Evolutionary conservation across 164 flowering plant genomes (phyloP).

Genomic region (Chimonanthus praecox): DNA sequence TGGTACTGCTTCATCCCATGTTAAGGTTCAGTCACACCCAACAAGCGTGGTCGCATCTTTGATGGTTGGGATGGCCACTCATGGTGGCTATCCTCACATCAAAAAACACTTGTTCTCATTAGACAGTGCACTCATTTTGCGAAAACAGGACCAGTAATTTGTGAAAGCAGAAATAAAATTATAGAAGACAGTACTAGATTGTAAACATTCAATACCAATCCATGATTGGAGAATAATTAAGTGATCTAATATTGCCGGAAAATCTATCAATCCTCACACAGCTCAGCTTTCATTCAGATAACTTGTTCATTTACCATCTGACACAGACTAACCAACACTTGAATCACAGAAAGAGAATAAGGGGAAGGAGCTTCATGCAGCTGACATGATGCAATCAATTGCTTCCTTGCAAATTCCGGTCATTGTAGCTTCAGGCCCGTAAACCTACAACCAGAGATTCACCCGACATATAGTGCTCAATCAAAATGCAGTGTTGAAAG

Average conservation of each 20-base stretch:
- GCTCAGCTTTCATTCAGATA: neutral
- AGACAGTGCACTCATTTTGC: too few species aligned
- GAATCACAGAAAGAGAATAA: neutral
- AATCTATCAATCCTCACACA: neutral
- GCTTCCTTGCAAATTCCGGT: constrained; percentile 96
- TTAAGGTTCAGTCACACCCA: too few species aligned
- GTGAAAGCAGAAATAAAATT: too few species aligned
- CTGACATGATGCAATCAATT: constrained; percentile 73
- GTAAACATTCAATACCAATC: neutral
- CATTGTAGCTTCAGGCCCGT: constrained; percentile 95
- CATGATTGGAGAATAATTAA: neutral
- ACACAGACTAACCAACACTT: neutral
- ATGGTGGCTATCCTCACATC: too few species aligned
- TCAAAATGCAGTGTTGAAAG: neutral
- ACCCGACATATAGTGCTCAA: neutral
- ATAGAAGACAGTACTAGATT: neutral
- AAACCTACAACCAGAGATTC: constrained; percentile 47
- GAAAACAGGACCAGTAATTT: too few species aligned
- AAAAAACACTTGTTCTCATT: too few species aligned
- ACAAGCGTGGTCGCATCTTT: too few species aligned
- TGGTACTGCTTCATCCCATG: too few species aligned
- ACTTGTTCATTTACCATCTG: neutral
- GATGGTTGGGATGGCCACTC: too few species aligned
- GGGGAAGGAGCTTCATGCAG: constrained; percentile 23
- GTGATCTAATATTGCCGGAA: neutral